Conservation (phyloP, 345 rosid genomes). For the Triadica sebifera region DNA sequence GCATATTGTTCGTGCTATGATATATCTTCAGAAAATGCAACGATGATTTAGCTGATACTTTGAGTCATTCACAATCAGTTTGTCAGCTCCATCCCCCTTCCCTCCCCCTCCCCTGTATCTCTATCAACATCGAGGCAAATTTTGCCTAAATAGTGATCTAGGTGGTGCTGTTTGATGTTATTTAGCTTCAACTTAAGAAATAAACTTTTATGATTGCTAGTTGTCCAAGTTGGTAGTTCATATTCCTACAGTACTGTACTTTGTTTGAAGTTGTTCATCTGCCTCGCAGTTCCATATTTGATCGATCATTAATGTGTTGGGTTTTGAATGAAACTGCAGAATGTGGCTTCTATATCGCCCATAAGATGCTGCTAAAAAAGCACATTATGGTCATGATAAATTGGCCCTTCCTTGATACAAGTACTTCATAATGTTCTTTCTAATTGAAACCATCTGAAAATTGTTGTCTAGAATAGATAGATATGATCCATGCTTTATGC, state of each 20-base stretch:
- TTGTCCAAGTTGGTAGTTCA: too few species aligned
- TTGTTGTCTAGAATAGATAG: background rate
- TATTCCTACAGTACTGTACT: too few species aligned
- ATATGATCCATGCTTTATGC: background rate
- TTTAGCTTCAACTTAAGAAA: background rate
- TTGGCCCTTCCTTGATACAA: background rate
- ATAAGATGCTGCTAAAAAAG: background rate
- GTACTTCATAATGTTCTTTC: background rate
- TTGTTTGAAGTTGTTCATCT: too few species aligned
- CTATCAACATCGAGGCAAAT: background rate
- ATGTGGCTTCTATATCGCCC: background rate
- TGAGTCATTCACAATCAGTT: background rate
- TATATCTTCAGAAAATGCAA: too few species aligned
- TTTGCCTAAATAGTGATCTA: background rate
- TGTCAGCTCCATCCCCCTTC: background rate
- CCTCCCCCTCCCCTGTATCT: background rate
- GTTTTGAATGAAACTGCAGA: background rate
- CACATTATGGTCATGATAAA: background rate
- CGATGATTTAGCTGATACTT: background rate
- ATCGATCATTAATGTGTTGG: background rate
- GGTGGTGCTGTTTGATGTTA: background rate
- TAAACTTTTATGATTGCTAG: too few species aligned
- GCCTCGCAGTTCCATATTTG: too few species aligned
- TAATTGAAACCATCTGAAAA: too few species aligned
- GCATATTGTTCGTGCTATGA: background rate